Evolutionary conservation across 192 early-diverging fungal genomes (phyloP).

Genomic region (Backusella tarrabulga): DNA sequence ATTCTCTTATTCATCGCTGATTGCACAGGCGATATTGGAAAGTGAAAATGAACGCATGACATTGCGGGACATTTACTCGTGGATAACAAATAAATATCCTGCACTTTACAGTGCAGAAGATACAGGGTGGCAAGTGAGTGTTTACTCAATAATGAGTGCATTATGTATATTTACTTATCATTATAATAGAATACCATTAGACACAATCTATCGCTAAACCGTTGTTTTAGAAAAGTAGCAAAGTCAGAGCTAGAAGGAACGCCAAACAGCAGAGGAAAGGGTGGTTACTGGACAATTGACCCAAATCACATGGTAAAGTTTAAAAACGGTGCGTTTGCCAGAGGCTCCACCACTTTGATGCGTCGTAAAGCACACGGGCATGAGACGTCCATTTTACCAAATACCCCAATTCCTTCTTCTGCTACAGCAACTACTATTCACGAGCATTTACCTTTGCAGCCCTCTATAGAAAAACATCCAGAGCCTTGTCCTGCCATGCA

Average conservation of each 20-base stretch:
- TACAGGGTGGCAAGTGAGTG: conserved; percentile 78
- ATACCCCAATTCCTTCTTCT: background rate
- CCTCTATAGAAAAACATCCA: background rate
- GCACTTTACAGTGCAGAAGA: conserved; percentile 68
- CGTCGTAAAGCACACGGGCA: conserved; percentile 12
- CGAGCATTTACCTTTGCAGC: background rate
- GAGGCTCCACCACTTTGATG: conserved; percentile 25
- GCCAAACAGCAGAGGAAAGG: conserved; percentile 52
- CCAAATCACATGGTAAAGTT: conserved; percentile 32
- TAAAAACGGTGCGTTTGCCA: conserved; percentile 38
- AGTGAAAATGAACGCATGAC: conserved; percentile 63
- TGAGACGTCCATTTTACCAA: background rate
- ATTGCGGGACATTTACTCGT: conserved; percentile 86
- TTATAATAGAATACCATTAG: conserved; percentile 79
- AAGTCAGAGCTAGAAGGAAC: conserved; percentile 54
- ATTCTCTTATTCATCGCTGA: conserved; percentile 81
- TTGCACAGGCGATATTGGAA: conserved; percentile 77
- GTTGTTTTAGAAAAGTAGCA: conserved; percentile 72
- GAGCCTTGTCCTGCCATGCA: conserved; percentile 15
- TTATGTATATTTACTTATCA: background rate
- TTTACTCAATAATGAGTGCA: background rate
- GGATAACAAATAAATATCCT: conserved; percentile 72
- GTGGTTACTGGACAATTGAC: conserved; percentile 67
- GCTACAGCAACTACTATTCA: background rate
- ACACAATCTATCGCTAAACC: conserved; percentile 89